A percentile compares a stretch with the other conserved stretches of the same genome.
Evolutionary conservation across 495 filamentous ascomycete genomes (phyloP).

Genomic region (Hyphodiscus hymeniophilus): DNA sequence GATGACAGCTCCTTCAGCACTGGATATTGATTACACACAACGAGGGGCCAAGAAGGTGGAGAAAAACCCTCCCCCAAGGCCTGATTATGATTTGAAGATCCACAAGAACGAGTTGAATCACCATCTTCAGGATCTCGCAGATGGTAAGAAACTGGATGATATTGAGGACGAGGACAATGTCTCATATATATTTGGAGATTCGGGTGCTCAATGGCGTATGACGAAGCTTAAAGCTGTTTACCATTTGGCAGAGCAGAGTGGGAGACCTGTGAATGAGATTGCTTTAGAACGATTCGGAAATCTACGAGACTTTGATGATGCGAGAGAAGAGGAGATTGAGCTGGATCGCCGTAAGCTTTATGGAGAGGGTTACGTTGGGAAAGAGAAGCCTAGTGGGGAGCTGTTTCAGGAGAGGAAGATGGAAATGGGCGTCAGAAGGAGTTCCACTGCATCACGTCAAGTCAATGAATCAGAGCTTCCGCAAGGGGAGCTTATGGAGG

Average conservation of each 20-base stretch:
- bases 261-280: slow-evolving; percentile 64
- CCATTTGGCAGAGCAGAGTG: slow-evolving; percentile 65
- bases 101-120: slow-evolving; percentile 76
- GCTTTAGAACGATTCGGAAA: slow-evolving; percentile 76
- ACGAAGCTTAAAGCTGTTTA: slow-evolving; percentile 85
- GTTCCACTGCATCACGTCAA: slow-evolving; percentile 30
- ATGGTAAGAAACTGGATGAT: slow-evolving; percentile 41
- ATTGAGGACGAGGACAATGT: slow-evolving; percentile 51
- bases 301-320: slow-evolving; percentile 82
- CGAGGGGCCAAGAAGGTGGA: slow-evolving; percentile 45
- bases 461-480: slow-evolving; percentile 33
- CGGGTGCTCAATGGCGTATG: slow-evolving; percentile 91
- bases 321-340: slow-evolving; percentile 90
- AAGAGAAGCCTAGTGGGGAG: slow-evolving; percentile 83
- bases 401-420: slow-evolving; percentile 64
- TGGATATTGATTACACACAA: slow-evolving; percentile 82
- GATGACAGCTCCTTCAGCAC: slow-evolving; percentile 82
- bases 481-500: slow-evolving; percentile 33
- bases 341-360: slow-evolving; percentile 78
- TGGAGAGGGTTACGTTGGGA: slow-evolving; percentile 77
- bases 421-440: slow-evolving; percentile 35
- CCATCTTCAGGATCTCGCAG: slow-evolving; percentile 55
- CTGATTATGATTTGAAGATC: slow-evolving; percentile 66
- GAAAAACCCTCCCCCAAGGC: slow-evolving; percentile 41
- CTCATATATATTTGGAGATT: slow-evolving; percentile 81